These are phyloP conservation scores for Acacia melanoxylon DNA, from an alignment of 306 rosid species.

Conservation along the genomic window DNA sequence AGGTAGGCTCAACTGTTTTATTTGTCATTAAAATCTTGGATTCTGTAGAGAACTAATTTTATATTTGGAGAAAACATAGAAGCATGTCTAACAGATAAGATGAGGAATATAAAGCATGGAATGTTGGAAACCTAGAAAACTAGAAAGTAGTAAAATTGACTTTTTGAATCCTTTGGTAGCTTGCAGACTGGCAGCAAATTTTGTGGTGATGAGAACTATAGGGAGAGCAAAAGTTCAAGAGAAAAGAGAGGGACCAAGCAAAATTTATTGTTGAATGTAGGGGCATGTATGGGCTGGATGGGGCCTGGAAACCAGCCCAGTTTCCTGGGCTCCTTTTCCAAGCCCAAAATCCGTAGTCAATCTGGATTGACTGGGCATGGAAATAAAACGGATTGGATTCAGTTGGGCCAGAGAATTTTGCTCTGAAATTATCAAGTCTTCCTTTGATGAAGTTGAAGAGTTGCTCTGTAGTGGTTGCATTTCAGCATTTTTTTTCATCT, in stretches of 20 bases:
- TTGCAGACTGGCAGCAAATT: background rate
- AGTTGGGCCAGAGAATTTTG: background rate
- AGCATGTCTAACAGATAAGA: background rate
- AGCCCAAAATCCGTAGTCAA: background rate
- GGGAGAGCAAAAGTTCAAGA: background rate
- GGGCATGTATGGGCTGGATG: background rate
- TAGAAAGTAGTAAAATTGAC: background rate
- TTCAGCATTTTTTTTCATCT: background rate
- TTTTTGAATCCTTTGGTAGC: background rate
- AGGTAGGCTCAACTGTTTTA: too few relatives aligned
- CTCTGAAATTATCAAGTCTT: background rate
- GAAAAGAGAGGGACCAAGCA: background rate
- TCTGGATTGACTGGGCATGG: background rate
- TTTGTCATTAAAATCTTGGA: too few relatives aligned
- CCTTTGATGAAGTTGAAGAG: background rate
- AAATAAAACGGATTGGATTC: background rate
- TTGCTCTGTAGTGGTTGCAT: background rate
- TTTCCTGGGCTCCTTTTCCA: background rate
- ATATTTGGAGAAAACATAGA: background rate
- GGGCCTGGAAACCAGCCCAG: background rate
- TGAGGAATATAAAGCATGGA: background rate
- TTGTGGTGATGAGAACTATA: background rate
- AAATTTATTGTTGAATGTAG: background rate
- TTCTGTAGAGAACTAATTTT: background rate
- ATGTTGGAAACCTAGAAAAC: background rate